Evolutionary conservation across 2,329 filamentous ascomycete species (phyloP).

Genomic region (Triangularia setosa): DNA sequence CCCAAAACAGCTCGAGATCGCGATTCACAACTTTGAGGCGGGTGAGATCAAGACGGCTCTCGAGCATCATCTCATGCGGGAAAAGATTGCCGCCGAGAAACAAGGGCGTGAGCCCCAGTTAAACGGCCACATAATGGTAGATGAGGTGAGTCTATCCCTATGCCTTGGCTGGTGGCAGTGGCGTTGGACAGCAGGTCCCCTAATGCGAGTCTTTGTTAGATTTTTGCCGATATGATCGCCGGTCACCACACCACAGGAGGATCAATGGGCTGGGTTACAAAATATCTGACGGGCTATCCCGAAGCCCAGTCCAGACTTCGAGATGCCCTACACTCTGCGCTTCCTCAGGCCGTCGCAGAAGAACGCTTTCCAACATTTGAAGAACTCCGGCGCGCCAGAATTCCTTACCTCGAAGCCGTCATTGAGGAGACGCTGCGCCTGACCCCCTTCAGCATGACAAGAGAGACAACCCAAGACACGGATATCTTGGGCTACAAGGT

Average conservation of each 20-base stretch:
- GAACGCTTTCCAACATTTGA: too few relatives aligned
- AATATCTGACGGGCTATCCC: constrained; percentile 26
- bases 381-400: constrained; percentile 24
- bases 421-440: constrained; percentile 15
- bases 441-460: constrained; percentile 29
- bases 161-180: too few relatives aligned
- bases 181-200: too few relatives aligned
- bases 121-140: constrained; percentile 24
- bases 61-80: constrained; percentile 33
- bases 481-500: constrained; percentile 32
- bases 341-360: too few relatives aligned
- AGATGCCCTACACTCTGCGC: too few relatives aligned
- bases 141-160: too few relatives aligned
- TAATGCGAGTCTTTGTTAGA: constrained; percentile 16
- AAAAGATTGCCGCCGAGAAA: constrained; percentile 29
- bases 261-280: constrained; percentile 28
- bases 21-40: too few relatives aligned
- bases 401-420: constrained; percentile 15
- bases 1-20: too few relatives aligned
- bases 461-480: constrained; percentile 32
- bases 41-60: constrained; percentile 26
- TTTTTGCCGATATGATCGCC: constrained; percentile 32
- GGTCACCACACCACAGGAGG: constrained; percentile 33
- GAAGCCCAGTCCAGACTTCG: constrained; percentile 19
- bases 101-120: constrained; percentile 27